Percentiles rank a stretch among this genome's conserved stretches.
Evolutionary conservation across 2,329 filamentous ascomycete genomes (phyloP).

Genomic region (Venturia aucupariae): DNA sequence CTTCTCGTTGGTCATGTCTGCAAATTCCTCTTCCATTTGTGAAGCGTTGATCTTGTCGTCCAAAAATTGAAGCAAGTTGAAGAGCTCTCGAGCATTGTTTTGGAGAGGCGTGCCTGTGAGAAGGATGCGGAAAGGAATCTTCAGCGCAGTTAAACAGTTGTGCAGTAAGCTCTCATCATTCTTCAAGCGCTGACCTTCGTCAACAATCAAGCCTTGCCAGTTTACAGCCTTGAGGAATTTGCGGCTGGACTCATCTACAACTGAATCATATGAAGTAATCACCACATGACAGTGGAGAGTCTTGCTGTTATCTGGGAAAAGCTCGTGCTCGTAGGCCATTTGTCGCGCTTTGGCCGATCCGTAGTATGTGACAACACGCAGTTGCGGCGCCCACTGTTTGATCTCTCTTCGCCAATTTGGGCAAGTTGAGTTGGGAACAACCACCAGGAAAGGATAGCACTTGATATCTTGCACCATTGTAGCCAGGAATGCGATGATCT

Average conservation of each 20-base stretch:
- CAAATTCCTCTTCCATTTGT: slow-evolving; percentile 64
- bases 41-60: slow-evolving; percentile 64
- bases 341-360: slow-evolving; percentile 66
- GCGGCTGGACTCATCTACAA: slow-evolving; percentile 60
- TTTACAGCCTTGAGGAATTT: slow-evolving; percentile 59
- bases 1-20: slow-evolving; percentile 72
- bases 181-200: slow-evolving; percentile 92
- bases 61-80: slow-evolving; percentile 93
- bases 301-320: slow-evolving; percentile 58
- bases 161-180: slow-evolving; percentile 85
- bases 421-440: slow-evolving; percentile 90
- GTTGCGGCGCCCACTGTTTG: slow-evolving; percentile 78
- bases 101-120: slow-evolving; percentile 86
- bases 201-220: slow-evolving; percentile 84
- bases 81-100: slow-evolving; percentile 89
- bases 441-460: slow-evolving; percentile 87
- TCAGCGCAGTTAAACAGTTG: slow-evolving; percentile 59
- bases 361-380: slow-evolving; percentile 89
- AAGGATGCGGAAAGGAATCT: slow-evolving; percentile 73
- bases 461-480: slow-evolving; percentile 52
- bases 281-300: slow-evolving; percentile 83
- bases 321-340: slow-evolving; percentile 70
- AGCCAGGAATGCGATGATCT: slow-evolving; percentile 75
- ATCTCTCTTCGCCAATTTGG: slow-evolving; percentile 97
- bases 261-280: slow-evolving; percentile 89